Percentiles rank a stretch among this genome's conserved stretches.
phyloP scores from a whole-genome alignment of 176 grass and related monocot genomes.

The Saccharum spontaneum region DNA sequence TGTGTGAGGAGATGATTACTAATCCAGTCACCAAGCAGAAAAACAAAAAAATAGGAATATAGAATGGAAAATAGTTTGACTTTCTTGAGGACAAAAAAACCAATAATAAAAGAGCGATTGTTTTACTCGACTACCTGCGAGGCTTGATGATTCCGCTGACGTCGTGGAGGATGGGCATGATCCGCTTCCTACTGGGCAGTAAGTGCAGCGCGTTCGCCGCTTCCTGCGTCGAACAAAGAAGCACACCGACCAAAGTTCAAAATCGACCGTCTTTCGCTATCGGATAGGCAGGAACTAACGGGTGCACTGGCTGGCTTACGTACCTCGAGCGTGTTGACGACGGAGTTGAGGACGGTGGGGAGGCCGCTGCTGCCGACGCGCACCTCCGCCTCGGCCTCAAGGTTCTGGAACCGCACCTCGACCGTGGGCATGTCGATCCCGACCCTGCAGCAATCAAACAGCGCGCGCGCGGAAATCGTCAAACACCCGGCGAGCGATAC shows the following conservation, averaged over 20 bases:
- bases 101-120: not conserved
- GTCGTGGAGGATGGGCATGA: constrained; percentile 76
- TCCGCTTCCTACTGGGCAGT: constrained; percentile 67
- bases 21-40: no score
- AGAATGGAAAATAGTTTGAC: not conserved
- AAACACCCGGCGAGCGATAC: constrained; percentile 5
- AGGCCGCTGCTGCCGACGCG: constrained; percentile 85
- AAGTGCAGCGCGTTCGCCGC: constrained; percentile 65
- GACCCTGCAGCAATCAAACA: constrained; percentile 44
- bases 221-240: constrained; percentile 38
- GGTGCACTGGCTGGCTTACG: not conserved
- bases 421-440: constrained; percentile 83
- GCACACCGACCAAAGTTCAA: not conserved
- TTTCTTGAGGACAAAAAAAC: not conserved
- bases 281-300: not conserved
- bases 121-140: constrained; percentile 47
- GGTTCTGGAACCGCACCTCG: constrained; percentile 82
- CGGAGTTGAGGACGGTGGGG: constrained; percentile 76
- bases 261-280: not conserved
- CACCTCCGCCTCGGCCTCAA: constrained; percentile 58
- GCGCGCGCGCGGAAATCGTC: constrained; percentile 6
- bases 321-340: constrained; percentile 76
- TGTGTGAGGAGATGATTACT: no score
- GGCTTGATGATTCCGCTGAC: constrained; percentile 91
- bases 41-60: not conserved